Conservation (phyloP, 352 stramenopile species). For the Thalassiosira mediterranea region DNA sequence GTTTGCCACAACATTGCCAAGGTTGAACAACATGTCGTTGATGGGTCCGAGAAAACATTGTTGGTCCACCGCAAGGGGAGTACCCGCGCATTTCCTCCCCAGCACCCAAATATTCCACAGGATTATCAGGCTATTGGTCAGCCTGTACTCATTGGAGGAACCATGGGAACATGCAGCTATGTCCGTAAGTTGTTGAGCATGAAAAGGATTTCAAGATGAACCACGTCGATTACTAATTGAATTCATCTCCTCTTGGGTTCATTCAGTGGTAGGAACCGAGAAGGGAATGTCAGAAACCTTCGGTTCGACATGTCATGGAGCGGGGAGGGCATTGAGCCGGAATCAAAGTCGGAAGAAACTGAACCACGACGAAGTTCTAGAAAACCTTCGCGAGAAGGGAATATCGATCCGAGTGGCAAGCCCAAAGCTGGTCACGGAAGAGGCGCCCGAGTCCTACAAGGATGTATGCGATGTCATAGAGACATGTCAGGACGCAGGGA, state of each 20-base stretch:
- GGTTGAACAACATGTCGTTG: constrained; percentile 83
- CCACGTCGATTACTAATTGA: no score
- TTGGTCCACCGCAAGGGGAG: constrained; percentile 87
- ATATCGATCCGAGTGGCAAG: constrained; percentile 87
- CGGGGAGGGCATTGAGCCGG: constrained; percentile 62
- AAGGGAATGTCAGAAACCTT: constrained; percentile 87
- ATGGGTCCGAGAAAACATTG: constrained; percentile 82
- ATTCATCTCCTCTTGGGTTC: constrained; percentile 32
- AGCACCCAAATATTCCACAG: constrained; percentile 88
- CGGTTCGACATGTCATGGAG: constrained; percentile 87
- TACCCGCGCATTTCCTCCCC: constrained; percentile 86
- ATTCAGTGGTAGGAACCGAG: constrained; percentile 85
- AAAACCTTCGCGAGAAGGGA: constrained; percentile 79
- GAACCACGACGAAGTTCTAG: constrained; percentile 82
- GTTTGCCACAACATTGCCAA: constrained; percentile 89
- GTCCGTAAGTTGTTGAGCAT: constrained; percentile 16
- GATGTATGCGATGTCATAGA: constrained; percentile 88
- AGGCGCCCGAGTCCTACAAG: constrained; percentile 88
- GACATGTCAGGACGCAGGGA: constrained; percentile 87
- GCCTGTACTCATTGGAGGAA: constrained; percentile 85
- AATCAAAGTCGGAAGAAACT: constrained; percentile 80
- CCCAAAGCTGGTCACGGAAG: constrained; percentile 89
- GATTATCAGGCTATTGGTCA: constrained; percentile 88
- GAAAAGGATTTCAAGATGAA: no score
- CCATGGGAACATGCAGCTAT: constrained; percentile 86